Conservation (phyloP, 192 early-diverging fungal genomes). For the Mortierella antarctica region DNA sequence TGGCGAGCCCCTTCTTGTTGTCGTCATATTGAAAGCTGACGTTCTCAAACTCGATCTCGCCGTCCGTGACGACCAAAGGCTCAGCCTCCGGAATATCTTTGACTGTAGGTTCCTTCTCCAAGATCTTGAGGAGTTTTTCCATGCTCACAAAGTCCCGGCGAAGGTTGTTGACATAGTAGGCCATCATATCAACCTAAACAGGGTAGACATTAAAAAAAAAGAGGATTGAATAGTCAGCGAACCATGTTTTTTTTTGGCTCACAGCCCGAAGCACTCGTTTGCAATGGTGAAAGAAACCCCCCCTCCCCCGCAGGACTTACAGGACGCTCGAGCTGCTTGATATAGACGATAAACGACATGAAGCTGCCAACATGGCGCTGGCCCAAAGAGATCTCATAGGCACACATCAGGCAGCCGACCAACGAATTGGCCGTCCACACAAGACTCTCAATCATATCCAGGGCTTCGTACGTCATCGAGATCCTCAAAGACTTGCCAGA, state of each 20-base stretch:
- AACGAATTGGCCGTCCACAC: constrained; percentile 77
- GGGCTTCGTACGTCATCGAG: not conserved
- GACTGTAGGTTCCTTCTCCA: constrained; percentile 60
- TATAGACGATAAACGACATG: constrained; percentile 79
- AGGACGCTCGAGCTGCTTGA: constrained; percentile 82
- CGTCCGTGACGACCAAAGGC: constrained; percentile 50
- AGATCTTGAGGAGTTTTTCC: constrained; percentile 71
- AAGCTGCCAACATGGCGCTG: constrained; percentile 81
- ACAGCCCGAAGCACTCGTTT: constrained; percentile 48
- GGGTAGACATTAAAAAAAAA: not conserved
- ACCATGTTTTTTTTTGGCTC: not conserved
- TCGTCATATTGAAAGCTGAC: constrained; percentile 75
- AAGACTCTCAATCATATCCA: constrained; percentile 73
- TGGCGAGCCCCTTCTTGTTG: constrained; percentile 54
- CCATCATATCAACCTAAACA: constrained; percentile 9
- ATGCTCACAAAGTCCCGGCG: constrained; percentile 82
- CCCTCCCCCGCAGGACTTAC: constrained; percentile 57
- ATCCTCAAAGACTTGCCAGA: not conserved
- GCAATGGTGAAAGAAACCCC: constrained; percentile 76
- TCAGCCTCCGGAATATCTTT: constrained; percentile 62
- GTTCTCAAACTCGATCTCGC: constrained; percentile 68
- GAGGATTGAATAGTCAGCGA: not conserved
- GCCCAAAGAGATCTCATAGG: constrained; percentile 72
- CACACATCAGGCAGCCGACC: constrained; percentile 75
- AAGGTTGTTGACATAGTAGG: constrained; percentile 1